Conservation (phyloP, 495 filamentous ascomycete species). For the Lasiosphaeria hispida region DNA sequence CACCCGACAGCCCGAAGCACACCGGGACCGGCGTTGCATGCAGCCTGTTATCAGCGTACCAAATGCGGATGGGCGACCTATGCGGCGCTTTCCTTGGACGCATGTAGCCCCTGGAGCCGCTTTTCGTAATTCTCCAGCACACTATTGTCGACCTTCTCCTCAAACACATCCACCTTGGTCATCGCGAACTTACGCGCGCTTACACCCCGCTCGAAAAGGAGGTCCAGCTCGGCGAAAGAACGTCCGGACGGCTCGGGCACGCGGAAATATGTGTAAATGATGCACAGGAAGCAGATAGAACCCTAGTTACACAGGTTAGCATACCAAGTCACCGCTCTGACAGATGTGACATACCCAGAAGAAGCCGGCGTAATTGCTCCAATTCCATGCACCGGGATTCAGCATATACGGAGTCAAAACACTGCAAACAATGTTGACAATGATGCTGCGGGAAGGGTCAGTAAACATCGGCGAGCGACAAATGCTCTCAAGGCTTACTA, state of each 20-base stretch:
- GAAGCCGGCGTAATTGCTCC: conserved; percentile 76
- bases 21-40: background rate
- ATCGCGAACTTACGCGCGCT: conserved; percentile 66
- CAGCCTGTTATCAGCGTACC: too few species aligned
- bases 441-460: conserved; percentile 47
- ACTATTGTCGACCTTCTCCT: conserved; percentile 52
- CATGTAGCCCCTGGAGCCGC: conserved; percentile 23
- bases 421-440: conserved; percentile 65
- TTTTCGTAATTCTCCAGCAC: conserved; percentile 51
- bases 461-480: background rate
- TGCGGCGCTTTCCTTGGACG: background rate
- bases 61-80: background rate
- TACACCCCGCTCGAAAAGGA: conserved; percentile 65
- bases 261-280: conserved; percentile 73
- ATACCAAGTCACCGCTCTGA: background rate
- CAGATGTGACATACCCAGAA: conserved; percentile 60
- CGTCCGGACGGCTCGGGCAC: conserved; percentile 70
- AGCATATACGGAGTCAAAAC: conserved; percentile 76
- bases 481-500: conserved; percentile 45
- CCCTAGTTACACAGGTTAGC: conserved; percentile 29
- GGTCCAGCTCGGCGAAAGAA: conserved; percentile 70
- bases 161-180: conserved; percentile 66
- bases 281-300: conserved; percentile 68
- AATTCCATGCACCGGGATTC: conserved; percentile 71
- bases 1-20: background rate